Conservation (phyloP, 352 stramenopile genomes). For the Peronospora belbahrii region DNA sequence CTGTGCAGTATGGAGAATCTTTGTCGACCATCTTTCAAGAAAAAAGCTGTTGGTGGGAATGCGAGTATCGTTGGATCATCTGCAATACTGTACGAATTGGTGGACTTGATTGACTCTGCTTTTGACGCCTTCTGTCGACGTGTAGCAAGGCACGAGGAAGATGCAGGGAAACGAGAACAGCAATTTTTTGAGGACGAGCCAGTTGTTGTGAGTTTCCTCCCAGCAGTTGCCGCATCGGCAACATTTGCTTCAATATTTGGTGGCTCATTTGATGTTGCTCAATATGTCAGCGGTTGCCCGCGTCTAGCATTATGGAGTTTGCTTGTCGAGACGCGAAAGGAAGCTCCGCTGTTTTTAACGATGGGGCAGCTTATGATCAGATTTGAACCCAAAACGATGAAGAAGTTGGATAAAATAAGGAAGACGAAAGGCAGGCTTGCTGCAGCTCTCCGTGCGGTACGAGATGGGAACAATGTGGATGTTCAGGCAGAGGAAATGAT, state of each 20-base stretch:
- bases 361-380: constrained; percentile 68
- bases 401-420: constrained; percentile 74
- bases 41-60: not conserved
- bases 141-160: constrained; percentile 24
- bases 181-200: constrained; percentile 29
- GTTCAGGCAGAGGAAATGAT: constrained; percentile 17
- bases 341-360: constrained; percentile 53
- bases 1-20: constrained; percentile 52
- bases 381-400: constrained; percentile 68
- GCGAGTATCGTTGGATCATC: not conserved
- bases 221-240: constrained; percentile 29
- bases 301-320: constrained; percentile 59
- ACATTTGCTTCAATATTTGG: constrained; percentile 64
- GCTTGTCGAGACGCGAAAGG: constrained; percentile 68
- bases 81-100: constrained; percentile 32
- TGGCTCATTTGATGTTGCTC: constrained; percentile 42
- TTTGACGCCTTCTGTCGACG: constrained; percentile 35
- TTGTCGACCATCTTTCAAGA: constrained; percentile 3
- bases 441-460: constrained; percentile 29
- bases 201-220: constrained; percentile 61
- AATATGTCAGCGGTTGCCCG: constrained; percentile 62
- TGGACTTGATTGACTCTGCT: constrained; percentile 27
- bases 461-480: constrained; percentile 13
- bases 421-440: constrained; percentile 50
- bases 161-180: constrained; percentile 23